Conservation (phyloP, 768 basidiomycete species). For the Roridomyces roridus region DNA sequence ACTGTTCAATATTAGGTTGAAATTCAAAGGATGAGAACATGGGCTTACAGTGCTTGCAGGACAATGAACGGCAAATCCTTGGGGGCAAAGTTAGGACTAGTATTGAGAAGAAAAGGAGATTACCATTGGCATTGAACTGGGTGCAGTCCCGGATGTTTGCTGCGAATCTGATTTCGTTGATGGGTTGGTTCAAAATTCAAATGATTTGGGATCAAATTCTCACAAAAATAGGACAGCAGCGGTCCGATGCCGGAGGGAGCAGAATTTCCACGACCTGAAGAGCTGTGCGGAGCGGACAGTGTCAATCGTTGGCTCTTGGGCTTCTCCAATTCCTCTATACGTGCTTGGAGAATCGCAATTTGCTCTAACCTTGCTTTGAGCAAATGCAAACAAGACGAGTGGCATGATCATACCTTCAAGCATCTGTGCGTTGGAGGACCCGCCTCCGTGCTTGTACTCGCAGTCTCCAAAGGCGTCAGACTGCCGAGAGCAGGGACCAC, state of each 20-base stretch:
- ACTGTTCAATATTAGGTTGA: neutral
- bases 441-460: slow-evolving; percentile 18
- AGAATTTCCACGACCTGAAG: too few species aligned
- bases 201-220: neutral
- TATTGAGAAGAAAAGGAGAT: too few species aligned
- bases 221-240: slow-evolving; percentile 15
- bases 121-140: too few species aligned
- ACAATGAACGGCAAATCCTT: slow-evolving; percentile 20
- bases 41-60: slow-evolving; percentile 17
- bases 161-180: slow-evolving; percentile 19
- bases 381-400: too few species aligned
- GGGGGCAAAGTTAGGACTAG: slow-evolving; percentile 1
- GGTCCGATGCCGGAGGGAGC: slow-evolving; percentile 6
- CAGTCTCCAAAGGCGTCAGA: slow-evolving; percentile 16
- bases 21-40: neutral
- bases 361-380: slow-evolving; percentile 7
- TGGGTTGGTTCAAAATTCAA: neutral
- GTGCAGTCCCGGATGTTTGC: slow-evolving; percentile 10
- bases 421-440: slow-evolving; percentile 13
- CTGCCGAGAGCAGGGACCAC: slow-evolving; percentile 16
- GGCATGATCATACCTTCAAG: slow-evolving; percentile 14
- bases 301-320: neutral
- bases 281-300: too few species aligned
- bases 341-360: slow-evolving; percentile 17
- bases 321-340: slow-evolving; percentile 18